Base-by-base conservation (phyloP, 306 rosid species). In the Lathyrus oleraceus region DNA sequence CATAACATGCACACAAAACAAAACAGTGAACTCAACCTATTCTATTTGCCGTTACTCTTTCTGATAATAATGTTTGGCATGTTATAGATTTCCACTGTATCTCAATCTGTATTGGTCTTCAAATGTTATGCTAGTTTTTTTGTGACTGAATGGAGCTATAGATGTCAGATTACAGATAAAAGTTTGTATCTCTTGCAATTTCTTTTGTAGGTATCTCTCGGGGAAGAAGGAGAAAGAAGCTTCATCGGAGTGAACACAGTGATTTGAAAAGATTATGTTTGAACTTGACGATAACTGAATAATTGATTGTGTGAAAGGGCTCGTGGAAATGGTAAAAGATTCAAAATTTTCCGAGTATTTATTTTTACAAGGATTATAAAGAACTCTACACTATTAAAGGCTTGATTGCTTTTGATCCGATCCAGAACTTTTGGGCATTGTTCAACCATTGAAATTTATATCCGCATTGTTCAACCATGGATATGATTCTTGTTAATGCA, bases 211-310 rank as follows among this genome's bases (percentile, higher is more conserved):
- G 76, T 63, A 27, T 64, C 75, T 82, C 51, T 61, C 81, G 0
- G 79, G 51, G 23, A 75, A 74, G 82, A 64, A 77, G 76, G 69
- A 77, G 70, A 72, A 78, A 82, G 76, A 78, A 82, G 73, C 76
- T 67, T 76, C 81, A 39, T 21, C 86, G 15, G 2, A 82, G 81
- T 82, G 53, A 71, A 32, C 42, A 60, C 17, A 69, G 47, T 44
- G 7, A 25, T 65, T 60, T 65, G 67, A 59, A 65, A 13, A 43
- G 51, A 56, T 47, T 68, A 74, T 43, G 17, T 60, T 65, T 63
- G 74, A 69, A 58, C 40, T 63, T 51, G 45, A 38, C 2, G 9
- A 39, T 70, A 14, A 15, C 57, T 72, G 77, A 73, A 81, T 81
- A 66, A 73, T 59, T 56, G 65, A 47, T 61, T 47, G 59, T 15